Percentiles rank a stretch among this genome's conserved stretches.
Conservation (phyloP, 208 protist genomes). For the Trypanosoma scelopori region DNA sequence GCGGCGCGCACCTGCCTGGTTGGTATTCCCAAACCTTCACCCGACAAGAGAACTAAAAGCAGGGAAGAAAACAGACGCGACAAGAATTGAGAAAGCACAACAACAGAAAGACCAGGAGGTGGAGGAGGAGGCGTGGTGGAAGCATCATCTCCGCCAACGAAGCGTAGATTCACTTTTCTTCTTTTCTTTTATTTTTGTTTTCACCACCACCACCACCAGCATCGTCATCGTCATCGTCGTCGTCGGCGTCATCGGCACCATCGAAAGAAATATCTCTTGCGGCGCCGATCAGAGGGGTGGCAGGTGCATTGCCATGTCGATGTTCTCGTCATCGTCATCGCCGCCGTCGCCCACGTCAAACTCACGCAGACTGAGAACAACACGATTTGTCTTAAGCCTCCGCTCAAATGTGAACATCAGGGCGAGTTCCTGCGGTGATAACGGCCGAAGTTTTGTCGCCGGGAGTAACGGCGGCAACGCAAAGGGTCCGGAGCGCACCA, state of each 20-base stretch:
- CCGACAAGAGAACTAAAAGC: conserved; percentile 1
- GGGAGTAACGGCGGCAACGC: conserved; percentile 41
- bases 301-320: neutral
- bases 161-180: too few relatives aligned
- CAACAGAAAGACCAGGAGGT: too few relatives aligned
- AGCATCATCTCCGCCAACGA: too few relatives aligned
- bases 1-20: conserved; percentile 2
- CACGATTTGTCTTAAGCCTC: conserved; percentile 78
- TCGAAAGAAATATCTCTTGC: too few relatives aligned
- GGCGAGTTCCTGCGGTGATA: conserved; percentile 62
- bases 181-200: too few relatives aligned
- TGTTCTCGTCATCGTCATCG: neutral
- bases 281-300: neutral
- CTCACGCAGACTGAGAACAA: conserved; percentile 75
- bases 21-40: conserved; percentile 1
- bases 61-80: neutral
- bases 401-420: conserved; percentile 87
- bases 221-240: too few relatives aligned
- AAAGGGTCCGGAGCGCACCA: conserved; percentile 79
- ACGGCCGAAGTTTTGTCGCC: conserved; percentile 34
- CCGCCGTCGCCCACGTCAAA: conserved; percentile 41
- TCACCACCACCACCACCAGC: neutral
- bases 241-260: too few relatives aligned
- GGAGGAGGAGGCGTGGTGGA: too few relatives aligned
- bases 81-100: neutral